Base-by-base conservation (phyloP, 768 basidiomycete genomes). In the Phallus indusiatus region DNA sequence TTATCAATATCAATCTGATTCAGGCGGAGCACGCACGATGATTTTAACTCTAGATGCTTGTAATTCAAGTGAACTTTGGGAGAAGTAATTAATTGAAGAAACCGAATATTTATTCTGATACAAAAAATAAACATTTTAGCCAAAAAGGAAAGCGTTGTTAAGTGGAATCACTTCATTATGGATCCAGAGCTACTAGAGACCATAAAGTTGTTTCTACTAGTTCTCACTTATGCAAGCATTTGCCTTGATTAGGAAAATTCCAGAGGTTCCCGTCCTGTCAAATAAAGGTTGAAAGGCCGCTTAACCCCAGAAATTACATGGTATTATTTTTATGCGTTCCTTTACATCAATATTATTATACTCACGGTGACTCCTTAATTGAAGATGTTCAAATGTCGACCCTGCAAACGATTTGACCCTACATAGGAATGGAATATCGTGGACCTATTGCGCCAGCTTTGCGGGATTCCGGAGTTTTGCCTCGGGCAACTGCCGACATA, bases 241-340 rank as follows among this genome's bases (percentile, higher is more conserved):
- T 28, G 55, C 59, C 59, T 55, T 60, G 17, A 21, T 59, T 53
- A 14, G 20, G 37, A 55, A 35, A 55, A 22, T 46, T 22, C 21
- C 42, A 37, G 51, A 28, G 36, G 51, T 35, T 53, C 35, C 53
- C 53, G 46, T 35, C 12, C 20, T 54, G 53, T 34, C 35, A 46
- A 33, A 54, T 16, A 46, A 28, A n/a, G 35, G 20, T 14, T 28
- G 21, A 34, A 35, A 35, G 55, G 55, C 37, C 33, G 21, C 28
- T 50, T 42, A 20, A 24, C 20, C 21, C 54, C 8, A 21, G 18
- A 28, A 55, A 55, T 35, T 5, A 35, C 22, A 28, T 28, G 28
- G 7, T 28, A 7, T 28, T 28, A 28, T 3, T 28, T 28, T 28
- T 7, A 28, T 28, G 28, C 7, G 28, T 28, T 28, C 28, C 28